Conservation (phyloP, 2,329 filamentous ascomycete species). For the Alternaria sp. region DNA sequence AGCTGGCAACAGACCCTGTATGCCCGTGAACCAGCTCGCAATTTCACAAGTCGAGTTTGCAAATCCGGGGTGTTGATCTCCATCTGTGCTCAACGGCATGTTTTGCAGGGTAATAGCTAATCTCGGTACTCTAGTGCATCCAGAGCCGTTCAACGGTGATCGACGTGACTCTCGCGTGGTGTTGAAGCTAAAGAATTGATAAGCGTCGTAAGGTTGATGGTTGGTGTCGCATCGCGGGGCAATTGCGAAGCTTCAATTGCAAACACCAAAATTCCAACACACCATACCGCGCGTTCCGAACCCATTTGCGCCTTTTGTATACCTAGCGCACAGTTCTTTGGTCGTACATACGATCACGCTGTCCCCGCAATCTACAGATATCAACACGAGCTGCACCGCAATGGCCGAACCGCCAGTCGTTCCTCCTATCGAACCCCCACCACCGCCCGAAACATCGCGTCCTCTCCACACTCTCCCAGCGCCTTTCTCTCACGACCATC, state of each 20-base stretch:
- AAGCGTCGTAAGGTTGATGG: conserved; percentile 24
- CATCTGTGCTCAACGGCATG: conserved; percentile 12
- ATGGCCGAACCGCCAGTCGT: conserved; percentile 37
- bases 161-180: conserved; percentile 24
- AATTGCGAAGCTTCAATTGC: conserved; percentile 10
- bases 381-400: conserved; percentile 4
- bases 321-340: background rate
- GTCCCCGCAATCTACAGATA: background rate
- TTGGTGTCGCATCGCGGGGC: conserved; percentile 24
- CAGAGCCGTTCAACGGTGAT: conserved; percentile 23
- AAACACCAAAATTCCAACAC: conserved; percentile 5
- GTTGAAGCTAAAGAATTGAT: conserved; percentile 26
- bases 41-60: background rate
- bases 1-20: background rate
- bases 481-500: conserved; percentile 61
- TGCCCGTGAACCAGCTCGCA: background rate
- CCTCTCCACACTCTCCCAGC: conserved; percentile 41
- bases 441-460: conserved; percentile 30
- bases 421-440: conserved; percentile 31
- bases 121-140: conserved; percentile 2
- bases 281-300: background rate
- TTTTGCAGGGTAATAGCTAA: background rate
- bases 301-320: background rate
- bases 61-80: conserved; percentile 10
- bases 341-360: background rate